Percentiles rank a stretch among this genome's conserved stretches.
Conservation (phyloP, 2,329 filamentous ascomycete genomes). For the Clonostachys sp. region DNA sequence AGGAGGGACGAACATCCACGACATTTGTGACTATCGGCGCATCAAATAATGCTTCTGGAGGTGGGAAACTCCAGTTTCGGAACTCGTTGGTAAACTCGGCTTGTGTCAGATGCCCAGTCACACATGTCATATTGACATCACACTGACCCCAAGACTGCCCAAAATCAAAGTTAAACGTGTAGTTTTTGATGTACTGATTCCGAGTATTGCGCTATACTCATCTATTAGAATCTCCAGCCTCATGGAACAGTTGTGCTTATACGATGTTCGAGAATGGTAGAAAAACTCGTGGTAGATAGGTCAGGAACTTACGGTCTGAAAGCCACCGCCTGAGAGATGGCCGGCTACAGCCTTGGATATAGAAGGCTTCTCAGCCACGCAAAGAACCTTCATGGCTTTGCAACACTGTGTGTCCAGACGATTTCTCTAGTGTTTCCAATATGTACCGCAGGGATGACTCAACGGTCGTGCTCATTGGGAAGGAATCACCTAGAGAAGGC, state of each 20-base stretch:
- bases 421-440: no score
- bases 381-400: constrained; percentile 46
- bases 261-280: no score
- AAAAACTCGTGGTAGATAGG: constrained; percentile 1
- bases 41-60: constrained; percentile 74
- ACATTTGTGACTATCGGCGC: constrained; percentile 69
- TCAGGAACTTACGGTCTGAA: constrained; percentile 59
- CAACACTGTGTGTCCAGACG: no score
- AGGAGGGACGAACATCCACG: background rate
- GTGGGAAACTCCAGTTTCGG: constrained; percentile 76
- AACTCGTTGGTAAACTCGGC: constrained; percentile 72
- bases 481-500: no score
- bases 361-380: constrained; percentile 70
- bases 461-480: no score
- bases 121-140: constrained; percentile 88
- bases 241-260: no score
- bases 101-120: constrained; percentile 81
- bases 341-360: constrained; percentile 92
- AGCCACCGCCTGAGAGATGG: constrained; percentile 76
- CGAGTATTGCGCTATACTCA: constrained; percentile 58
- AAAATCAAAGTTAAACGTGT: constrained; percentile 87
- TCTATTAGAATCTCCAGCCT: background rate
- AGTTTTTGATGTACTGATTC: constrained; percentile 86
- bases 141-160: constrained; percentile 74
- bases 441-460: no score